Evolutionary conservation across 805 yeast species (phyloP).

Genomic region (Cyberlindnera galapagoensis): DNA sequence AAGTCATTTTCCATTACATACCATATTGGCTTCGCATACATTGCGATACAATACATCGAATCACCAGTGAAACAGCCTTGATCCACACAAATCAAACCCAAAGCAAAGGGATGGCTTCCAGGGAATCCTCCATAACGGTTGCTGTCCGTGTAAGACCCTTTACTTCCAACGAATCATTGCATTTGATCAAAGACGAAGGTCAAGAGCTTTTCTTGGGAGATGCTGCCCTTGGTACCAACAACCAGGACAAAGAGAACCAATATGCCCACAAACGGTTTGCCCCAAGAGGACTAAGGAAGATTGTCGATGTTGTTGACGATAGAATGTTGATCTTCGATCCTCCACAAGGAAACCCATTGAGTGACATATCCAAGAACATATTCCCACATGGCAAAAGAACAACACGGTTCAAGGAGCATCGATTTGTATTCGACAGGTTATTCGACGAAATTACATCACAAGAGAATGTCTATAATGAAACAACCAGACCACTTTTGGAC

Average conservation of each 20-base stretch:
- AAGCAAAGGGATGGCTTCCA: not conserved
- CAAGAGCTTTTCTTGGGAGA: slow-evolving; percentile 43
- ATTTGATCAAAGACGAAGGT: slow-evolving; percentile 35
- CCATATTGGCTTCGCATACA: too few species aligned
- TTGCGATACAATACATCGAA: too few species aligned
- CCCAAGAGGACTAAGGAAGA: slow-evolving; percentile 56
- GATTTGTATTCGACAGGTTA: slow-evolving; percentile 75
- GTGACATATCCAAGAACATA: slow-evolving; percentile 26
- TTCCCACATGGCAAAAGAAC: slow-evolving; percentile 32
- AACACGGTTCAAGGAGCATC: slow-evolving; percentile 59
- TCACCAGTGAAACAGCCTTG: too few species aligned
- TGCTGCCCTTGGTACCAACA: slow-evolving; percentile 37
- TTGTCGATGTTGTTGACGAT: slow-evolving; percentile 77
- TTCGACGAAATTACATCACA: slow-evolving; percentile 66
- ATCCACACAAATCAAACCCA: too few species aligned
- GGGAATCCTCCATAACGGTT: slow-evolving; percentile 60
- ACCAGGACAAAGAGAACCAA: slow-evolving; percentile 14
- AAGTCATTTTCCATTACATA: too few species aligned
- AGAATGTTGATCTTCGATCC: slow-evolving; percentile 86
- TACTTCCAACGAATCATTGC: slow-evolving; percentile 48
- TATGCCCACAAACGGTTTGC: slow-evolving; percentile 16
- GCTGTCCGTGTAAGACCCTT: slow-evolving; percentile 85
- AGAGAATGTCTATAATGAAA: slow-evolving; percentile 54
- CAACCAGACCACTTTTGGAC: slow-evolving; percentile 68
- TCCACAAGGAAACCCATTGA: slow-evolving; percentile 56